phyloP scores from a whole-genome alignment of 1,139 yeast species.

The Zygosaccharomyces pseudobailii region DNA sequence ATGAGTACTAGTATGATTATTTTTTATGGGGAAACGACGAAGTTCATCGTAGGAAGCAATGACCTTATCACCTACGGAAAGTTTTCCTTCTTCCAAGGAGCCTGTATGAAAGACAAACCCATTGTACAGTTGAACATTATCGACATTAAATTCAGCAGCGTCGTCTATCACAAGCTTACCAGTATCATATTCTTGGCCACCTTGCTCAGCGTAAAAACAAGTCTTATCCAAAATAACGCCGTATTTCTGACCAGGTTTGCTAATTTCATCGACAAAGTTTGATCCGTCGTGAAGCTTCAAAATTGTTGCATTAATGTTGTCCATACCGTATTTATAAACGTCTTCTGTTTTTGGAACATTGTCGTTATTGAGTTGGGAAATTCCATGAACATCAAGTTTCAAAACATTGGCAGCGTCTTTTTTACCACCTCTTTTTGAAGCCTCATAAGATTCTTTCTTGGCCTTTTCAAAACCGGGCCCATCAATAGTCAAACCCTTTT shows the following conservation, averaged over 20 bases:
- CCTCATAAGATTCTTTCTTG: conserved; percentile 82
- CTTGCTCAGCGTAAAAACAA: conserved; percentile 96
- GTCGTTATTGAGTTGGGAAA: conserved; percentile 57
- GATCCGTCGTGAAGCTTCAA: conserved; percentile 70
- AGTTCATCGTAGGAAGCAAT: conserved; percentile 88
- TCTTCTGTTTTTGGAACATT: conserved; percentile 81
- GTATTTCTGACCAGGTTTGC: conserved; percentile 48
- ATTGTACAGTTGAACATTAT: conserved; percentile 86
- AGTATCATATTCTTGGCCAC: conserved; percentile 97
- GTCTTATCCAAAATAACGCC: conserved; percentile 86
- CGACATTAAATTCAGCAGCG: conserved; percentile 77
- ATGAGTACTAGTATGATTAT: conserved; percentile 98
- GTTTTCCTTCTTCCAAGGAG: conserved; percentile 65
- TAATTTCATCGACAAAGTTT: conserved; percentile 48
- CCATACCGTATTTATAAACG: conserved; percentile 62
- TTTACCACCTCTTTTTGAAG: conserved; percentile 85
- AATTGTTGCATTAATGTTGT: conserved; percentile 57
- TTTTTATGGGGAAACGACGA: conserved; percentile 95
- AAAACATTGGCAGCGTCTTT: conserved; percentile 53
- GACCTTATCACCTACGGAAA: conserved; percentile 62
- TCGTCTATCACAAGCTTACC: conserved; percentile 92
- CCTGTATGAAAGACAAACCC: conserved; percentile 98
- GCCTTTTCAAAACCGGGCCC: conserved; percentile 90
- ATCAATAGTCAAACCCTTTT: conserved; percentile 89
- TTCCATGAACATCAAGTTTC: conserved; percentile 85